A percentile compares a stretch with the other conserved stretches of the same genome.
These are phyloP conservation scores for Penicillium sp. DNA, from an alignment of 2,329 filamentous ascomycete genomes.

Conservation along the genomic window DNA sequence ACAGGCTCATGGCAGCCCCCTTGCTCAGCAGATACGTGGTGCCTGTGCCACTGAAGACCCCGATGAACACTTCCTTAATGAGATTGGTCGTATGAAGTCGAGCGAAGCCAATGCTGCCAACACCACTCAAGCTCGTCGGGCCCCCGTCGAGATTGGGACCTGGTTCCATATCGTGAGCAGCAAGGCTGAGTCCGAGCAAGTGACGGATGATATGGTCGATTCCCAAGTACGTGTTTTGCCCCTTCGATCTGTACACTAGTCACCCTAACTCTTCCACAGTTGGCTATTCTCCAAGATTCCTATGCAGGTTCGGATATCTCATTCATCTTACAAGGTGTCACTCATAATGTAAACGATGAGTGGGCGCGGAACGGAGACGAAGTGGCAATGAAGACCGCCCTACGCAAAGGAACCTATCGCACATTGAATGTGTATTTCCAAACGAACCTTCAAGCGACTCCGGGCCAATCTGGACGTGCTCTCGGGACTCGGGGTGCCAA, in stretches of 20 bases:
- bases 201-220: slow-evolving; percentile 37
- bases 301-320: slow-evolving; percentile 50
- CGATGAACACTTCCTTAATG: slow-evolving; percentile 25
- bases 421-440: slow-evolving; percentile 64
- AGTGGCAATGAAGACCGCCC: slow-evolving; percentile 54
- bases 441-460: slow-evolving; percentile 48
- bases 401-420: slow-evolving; percentile 56
- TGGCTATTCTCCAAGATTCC: slow-evolving; percentile 47
- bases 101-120: slow-evolving; percentile 12
- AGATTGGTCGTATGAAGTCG: slow-evolving; percentile 26
- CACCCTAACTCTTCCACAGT: slow-evolving; percentile 16
- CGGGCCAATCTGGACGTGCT: slow-evolving; percentile 24
- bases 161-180: slow-evolving; percentile 48
- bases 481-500: slow-evolving; percentile 23
- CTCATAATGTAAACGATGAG: slow-evolving; percentile 54
- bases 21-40: slow-evolving; percentile 21
- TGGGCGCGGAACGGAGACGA: slow-evolving; percentile 57
- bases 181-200: slow-evolving; percentile 26
- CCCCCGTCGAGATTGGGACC: slow-evolving; percentile 40
- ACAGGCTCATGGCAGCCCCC: slow-evolving; percentile 21
- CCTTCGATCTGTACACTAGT: slow-evolving; percentile 7
- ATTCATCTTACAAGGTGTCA: slow-evolving; percentile 53
- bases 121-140: slow-evolving; percentile 23
- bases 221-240: slow-evolving; percentile 33
- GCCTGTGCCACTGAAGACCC: slow-evolving; percentile 37